Conservation (phyloP, 2,329 filamentous ascomycete genomes). For the Colletotrichum sp. region DNA sequence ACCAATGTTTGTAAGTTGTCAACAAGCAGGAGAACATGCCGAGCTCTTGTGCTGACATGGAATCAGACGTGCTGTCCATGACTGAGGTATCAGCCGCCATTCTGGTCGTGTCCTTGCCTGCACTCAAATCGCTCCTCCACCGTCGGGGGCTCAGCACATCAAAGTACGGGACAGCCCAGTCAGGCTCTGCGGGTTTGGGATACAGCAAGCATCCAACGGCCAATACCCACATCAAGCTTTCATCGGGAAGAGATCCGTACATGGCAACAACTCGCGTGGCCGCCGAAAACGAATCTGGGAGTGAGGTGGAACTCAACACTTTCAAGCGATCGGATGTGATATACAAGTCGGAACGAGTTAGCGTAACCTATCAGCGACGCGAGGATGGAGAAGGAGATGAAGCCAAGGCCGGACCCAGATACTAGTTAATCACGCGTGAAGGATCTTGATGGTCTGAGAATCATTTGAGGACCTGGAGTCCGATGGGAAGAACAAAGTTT, state of each 20-base stretch:
- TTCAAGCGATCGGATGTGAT: conserved; percentile 19
- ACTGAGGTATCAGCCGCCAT: conserved; percentile 25
- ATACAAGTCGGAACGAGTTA: conserved; percentile 25
- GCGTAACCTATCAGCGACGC: conserved; percentile 23
- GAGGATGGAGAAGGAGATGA: not conserved
- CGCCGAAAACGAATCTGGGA: conserved; percentile 20
- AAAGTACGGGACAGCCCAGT: conserved; percentile 4
- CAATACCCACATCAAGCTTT: conserved; percentile 23
- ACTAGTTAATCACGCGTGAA: not conserved
- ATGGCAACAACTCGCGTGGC: conserved; percentile 8
- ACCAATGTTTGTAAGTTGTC: conserved; percentile 25
- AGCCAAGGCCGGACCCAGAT: not conserved
- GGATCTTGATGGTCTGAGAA: not conserved
- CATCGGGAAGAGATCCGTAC: conserved; percentile 24
- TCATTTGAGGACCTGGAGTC: not conserved
- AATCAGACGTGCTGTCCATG: conserved; percentile 25
- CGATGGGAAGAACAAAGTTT: not conserved
- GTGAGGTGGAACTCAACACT: conserved; percentile 25
- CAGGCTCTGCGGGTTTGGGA: not conserved
- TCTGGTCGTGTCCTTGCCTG: conserved; percentile 24
- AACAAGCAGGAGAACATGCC: not conserved
- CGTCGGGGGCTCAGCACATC: conserved; percentile 13
- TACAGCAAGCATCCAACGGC: conserved; percentile 8
- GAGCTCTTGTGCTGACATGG: not conserved
- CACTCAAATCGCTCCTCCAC: conserved; percentile 24